Percentiles rank a stretch among this genome's conserved stretches.
Conservation (phyloP, 805 yeast genomes). For the Yarrowia keelungensis region DNA sequence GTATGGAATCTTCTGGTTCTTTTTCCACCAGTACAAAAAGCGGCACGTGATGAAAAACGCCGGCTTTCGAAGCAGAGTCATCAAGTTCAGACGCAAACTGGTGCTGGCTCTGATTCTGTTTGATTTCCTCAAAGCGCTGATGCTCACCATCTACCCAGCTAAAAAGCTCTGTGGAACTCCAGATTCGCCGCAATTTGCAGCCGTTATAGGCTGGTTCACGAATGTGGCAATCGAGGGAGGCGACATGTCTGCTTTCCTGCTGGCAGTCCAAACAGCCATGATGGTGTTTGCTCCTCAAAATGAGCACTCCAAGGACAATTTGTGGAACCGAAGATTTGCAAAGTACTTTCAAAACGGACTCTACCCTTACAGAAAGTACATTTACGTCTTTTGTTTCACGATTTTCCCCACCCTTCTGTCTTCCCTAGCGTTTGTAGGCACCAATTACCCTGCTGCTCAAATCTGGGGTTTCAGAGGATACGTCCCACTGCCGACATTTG, state of each 20-base stretch:
- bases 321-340: conserved; percentile 24
- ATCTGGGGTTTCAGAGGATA: conserved; percentile 41
- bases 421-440: conserved; percentile 68
- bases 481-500: conserved; percentile 69
- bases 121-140: conserved; percentile 76
- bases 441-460: conserved; percentile 57
- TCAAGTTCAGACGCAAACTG: conserved; percentile 58
- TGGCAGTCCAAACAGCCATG: conserved; percentile 82
- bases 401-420: conserved; percentile 72
- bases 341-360: conserved; percentile 57
- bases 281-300: conserved; percentile 70
- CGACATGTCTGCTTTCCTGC: conserved; percentile 78
- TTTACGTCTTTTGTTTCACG: conserved; percentile 62
- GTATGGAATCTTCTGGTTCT: conserved; percentile 21
- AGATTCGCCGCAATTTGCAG: conserved; percentile 48
- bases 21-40: conserved; percentile 20
- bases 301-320: conserved; percentile 63
- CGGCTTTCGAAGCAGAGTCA: conserved; percentile 9
- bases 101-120: conserved; percentile 70
- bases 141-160: conserved; percentile 60
- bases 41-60: background rate
- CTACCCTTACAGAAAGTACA: conserved; percentile 61
- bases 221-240: conserved; percentile 86
- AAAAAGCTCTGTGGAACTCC: conserved; percentile 56
- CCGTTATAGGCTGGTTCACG: conserved; percentile 75